These are phyloP conservation scores for Saitozyma sp. DNA, from an alignment of 768 basidiomycete genomes.

Conservation along the genomic window DNA sequence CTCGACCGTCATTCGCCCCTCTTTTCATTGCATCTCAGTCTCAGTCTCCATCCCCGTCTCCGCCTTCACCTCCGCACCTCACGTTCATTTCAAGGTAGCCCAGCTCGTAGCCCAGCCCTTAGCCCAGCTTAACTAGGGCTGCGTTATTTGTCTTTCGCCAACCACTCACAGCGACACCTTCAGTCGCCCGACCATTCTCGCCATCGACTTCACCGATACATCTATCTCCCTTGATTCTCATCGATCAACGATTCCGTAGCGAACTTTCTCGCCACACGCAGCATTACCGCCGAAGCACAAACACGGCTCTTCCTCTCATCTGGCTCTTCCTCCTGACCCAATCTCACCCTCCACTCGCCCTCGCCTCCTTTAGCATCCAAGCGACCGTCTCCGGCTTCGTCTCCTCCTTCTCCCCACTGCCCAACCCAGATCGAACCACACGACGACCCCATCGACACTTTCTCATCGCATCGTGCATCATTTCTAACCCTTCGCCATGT, in stretches of 20 bases:
- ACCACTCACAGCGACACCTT: too few species aligned
- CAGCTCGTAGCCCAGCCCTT: too few species aligned
- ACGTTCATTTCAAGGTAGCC: too few species aligned
- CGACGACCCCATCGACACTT: neutral
- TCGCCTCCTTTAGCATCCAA: neutral
- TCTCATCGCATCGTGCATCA: neutral
- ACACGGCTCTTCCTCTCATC: neutral
- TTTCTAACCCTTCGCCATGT: conserved; percentile 25
- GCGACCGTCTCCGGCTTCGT: neutral
- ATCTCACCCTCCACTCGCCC: neutral
- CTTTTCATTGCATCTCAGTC: too few species aligned
- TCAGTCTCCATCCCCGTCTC: too few species aligned
- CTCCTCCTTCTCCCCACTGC: neutral
- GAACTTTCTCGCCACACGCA: neutral
- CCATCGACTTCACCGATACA: neutral
- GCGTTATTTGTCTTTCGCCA: too few species aligned
- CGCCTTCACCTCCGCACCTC: too few species aligned
- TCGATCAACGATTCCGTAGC: neutral
- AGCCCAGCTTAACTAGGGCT: too few species aligned
- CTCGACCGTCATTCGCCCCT: neutral
- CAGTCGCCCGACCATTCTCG: neutral
- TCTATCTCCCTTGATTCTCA: neutral
- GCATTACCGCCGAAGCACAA: neutral
- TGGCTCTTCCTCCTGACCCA: neutral
- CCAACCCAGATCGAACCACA: conserved; percentile 36